Evolutionary conservation across 805 yeast genomes (phyloP), one percentile per base, ranked within the genome.

Genomic region (Candida stauntonica): DNA sequence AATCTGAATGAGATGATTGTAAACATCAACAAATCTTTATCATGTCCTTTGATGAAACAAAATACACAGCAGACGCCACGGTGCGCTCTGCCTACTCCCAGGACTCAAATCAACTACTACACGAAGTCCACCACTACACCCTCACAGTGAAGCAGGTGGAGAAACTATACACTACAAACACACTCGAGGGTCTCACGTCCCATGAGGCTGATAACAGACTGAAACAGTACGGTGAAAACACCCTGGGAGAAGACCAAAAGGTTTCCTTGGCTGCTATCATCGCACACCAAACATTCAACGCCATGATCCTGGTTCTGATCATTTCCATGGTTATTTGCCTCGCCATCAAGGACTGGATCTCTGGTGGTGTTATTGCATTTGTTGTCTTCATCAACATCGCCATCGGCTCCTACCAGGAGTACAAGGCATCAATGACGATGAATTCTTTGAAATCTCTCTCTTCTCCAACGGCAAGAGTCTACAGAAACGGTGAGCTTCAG

Each of bases 351-450:
- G 91, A 84, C 57, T 83, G 86, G 82, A 84, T 83, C 47, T 78
- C 86, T 7, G 93, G 88, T 34, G 93, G 91, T 38, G 91, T 84
- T 24, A 80, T 83, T 55, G 78, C 75, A 1, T 80, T 74, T 33
- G 89, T 84, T 17, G 75, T 84, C 21, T 56, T 58, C 23, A 67
- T 83, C 39, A 83, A 83, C 53, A 76, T 83, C 26, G 60, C 62
- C 20, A 80, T 83, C 41, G 93, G 93, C 4, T 72, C 79, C 39
- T 60, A 72, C 46, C 93, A 83, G 58, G 91, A 83, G 55, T 70
- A 67, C 54, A 77, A 75, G 46, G 91, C 93, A 1, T 88, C 83
- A 47, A 74, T 80, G 54, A 84, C 91, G 1, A 84, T 83, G 86
- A 84, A 80, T 27, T 79, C 88, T 0, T 69, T 83, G 29, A 70